These are phyloP conservation scores for Ascochyta rabiei DNA, from an alignment of 2,329 filamentous ascomycete genomes.

Conservation along the genomic window DNA sequence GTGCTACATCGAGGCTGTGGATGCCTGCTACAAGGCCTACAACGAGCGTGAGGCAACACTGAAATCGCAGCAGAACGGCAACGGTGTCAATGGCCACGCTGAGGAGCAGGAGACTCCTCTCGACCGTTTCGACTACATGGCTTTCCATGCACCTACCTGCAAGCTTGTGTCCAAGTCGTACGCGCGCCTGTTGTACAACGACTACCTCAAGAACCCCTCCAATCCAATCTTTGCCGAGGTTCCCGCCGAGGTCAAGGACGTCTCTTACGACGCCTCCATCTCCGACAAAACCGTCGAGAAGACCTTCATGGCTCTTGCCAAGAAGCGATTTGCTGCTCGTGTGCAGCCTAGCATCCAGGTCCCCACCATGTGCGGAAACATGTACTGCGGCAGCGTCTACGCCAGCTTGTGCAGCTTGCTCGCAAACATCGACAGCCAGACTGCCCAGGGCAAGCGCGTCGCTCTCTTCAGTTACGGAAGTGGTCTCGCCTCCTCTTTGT, in stretches of 20 bases:
- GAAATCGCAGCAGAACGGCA: slow-evolving; percentile 52
- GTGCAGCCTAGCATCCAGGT: slow-evolving; percentile 58
- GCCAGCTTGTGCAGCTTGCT: slow-evolving; percentile 56
- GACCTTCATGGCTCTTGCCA: slow-evolving; percentile 58
- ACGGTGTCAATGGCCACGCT: slow-evolving; percentile 43
- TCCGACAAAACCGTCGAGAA: slow-evolving; percentile 61
- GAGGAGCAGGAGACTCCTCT: slow-evolving; percentile 53
- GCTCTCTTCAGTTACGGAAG: slow-evolving; percentile 60
- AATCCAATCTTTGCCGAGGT: slow-evolving; percentile 58
- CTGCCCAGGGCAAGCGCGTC: slow-evolving; percentile 58
- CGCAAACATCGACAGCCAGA: slow-evolving; percentile 53
- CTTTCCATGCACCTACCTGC: slow-evolving; percentile 61
- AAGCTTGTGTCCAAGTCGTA: slow-evolving; percentile 62
- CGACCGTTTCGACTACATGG: slow-evolving; percentile 62
- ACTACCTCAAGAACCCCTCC: slow-evolving; percentile 55
- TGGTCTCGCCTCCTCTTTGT: slow-evolving; percentile 58
- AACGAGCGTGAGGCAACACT: slow-evolving; percentile 56
- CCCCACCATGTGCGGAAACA: slow-evolving; percentile 61
- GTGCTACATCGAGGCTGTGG: slow-evolving; percentile 60
- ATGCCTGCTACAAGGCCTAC: slow-evolving; percentile 61
- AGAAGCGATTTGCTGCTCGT: slow-evolving; percentile 58
- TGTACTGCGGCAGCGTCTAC: slow-evolving; percentile 62
- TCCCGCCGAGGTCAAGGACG: slow-evolving; percentile 54
- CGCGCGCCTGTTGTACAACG: slow-evolving; percentile 59
- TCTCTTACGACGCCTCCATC: slow-evolving; percentile 55